Percentiles rank a stretch among this genome's conserved stretches.
Conservation (phyloP, 208 protist species). For the Acanthamoeba healyi region DNA sequence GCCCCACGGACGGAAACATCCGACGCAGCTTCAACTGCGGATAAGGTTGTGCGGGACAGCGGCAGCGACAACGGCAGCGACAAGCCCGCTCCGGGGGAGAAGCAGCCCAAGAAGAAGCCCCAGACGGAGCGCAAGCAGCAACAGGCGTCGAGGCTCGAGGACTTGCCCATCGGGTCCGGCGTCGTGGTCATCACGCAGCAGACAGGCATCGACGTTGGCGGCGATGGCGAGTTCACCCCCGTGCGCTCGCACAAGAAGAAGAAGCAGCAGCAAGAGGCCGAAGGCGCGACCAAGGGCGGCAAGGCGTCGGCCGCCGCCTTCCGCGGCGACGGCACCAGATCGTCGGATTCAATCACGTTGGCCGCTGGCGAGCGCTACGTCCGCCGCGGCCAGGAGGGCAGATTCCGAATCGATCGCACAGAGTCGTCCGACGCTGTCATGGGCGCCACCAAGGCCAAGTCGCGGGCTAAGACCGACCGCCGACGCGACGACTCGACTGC, state of each 20-base stretch:
- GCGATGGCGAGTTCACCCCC: neutral
- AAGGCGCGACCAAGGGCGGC: neutral
- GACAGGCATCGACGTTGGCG: neutral
- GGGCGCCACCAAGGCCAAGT: neutral
- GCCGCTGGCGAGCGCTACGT: neutral
- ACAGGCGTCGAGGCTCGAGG: neutral
- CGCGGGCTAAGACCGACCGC: neutral
- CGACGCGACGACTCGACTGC: neutral
- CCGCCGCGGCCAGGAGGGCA: neutral
- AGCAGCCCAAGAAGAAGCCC: neutral
- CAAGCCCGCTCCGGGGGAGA: no score
- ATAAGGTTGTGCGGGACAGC: no score
- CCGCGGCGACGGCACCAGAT: neutral
- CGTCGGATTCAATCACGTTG: neutral
- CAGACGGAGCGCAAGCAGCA: neutral
- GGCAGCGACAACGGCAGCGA: neutral
- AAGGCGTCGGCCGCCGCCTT: neutral
- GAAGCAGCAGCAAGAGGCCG: neutral
- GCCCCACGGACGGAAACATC: no score
- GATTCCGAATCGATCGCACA: neutral
- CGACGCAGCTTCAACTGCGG: no score
- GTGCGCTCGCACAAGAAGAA: neutral
- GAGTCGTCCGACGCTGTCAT: neutral
- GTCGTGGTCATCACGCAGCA: constrained; percentile 14
- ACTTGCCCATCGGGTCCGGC: neutral